Conservation (phyloP, 2,329 filamentous ascomycete genomes). For the Diplodia seriata region DNA sequence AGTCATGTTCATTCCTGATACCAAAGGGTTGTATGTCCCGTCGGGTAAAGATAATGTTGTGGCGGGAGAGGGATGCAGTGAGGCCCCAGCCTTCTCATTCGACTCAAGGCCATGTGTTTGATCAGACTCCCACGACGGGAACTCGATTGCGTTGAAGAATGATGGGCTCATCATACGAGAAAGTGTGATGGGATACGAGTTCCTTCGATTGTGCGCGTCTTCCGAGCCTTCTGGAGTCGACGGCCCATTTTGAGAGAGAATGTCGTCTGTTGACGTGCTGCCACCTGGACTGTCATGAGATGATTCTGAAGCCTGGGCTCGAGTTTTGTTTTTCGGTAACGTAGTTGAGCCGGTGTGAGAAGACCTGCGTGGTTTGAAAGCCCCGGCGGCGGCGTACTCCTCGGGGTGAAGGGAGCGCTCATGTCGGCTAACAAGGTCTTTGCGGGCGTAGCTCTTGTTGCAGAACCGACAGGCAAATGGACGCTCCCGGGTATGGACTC, state of each 20-base stretch:
- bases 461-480: conserved; percentile 46
- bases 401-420: conserved; percentile 43
- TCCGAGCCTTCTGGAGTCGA: not conserved
- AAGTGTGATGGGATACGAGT: not conserved
- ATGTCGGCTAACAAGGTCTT: conserved; percentile 47
- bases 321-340: not conserved
- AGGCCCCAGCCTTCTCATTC: not conserved
- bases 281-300: not conserved
- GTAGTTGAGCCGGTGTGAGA: not conserved
- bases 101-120: not conserved
- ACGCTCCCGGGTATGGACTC: conserved; percentile 44
- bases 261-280: not conserved
- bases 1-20: not conserved
- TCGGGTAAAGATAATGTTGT: not conserved
- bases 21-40: not conserved
- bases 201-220: not conserved
- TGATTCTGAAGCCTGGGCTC: too few species aligned
- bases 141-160: conserved; percentile 1
- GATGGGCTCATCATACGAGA: conserved; percentile 19
- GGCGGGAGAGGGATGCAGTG: not conserved
- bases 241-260: not conserved
- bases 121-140: not conserved
- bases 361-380: not conserved
- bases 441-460: conserved; percentile 44
- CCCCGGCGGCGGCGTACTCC: conserved; percentile 1